Percentiles rank a stretch among this genome's conserved stretches.
phyloP scores from a whole-genome alignment of 2,329 filamentous ascomycete genomes.

The Clonostachys sp. region DNA sequence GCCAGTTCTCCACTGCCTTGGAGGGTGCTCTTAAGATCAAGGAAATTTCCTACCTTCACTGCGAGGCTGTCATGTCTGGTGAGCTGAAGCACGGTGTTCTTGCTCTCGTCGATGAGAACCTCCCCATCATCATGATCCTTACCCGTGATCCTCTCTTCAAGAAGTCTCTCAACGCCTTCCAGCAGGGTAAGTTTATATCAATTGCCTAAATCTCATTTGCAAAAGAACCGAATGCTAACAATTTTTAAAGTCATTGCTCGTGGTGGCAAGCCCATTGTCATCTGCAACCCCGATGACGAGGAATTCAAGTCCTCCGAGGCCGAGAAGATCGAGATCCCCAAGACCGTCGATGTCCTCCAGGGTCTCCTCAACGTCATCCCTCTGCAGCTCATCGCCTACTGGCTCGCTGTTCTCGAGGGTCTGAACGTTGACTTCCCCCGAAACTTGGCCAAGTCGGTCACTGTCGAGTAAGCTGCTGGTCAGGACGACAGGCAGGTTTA shows the following conservation, averaged over 20 bases:
- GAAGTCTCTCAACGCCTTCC: slow-evolving; percentile 99
- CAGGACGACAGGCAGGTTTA: no score
- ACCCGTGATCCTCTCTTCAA: slow-evolving; percentile 94
- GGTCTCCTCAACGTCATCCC: slow-evolving; percentile 97
- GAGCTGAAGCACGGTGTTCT: slow-evolving; percentile 99
- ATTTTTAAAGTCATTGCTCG: slow-evolving; percentile 75
- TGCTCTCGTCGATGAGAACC: slow-evolving; percentile 94
- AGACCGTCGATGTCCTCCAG: slow-evolving; percentile 92
- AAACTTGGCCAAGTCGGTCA: slow-evolving; percentile 98
- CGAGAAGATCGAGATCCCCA: slow-evolving; percentile 95
- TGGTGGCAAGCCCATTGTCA: slow-evolving; percentile 93
- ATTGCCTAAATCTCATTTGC: neutral
- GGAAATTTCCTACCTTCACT: slow-evolving; percentile 99
- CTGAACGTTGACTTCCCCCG: slow-evolving; percentile 98
- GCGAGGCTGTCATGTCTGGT: slow-evolving; percentile 99
- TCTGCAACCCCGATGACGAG: slow-evolving; percentile 86
- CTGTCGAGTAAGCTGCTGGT: slow-evolving; percentile 74
- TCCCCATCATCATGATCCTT: slow-evolving; percentile 99
- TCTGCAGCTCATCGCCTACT: slow-evolving; percentile 97
- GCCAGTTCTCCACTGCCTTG: slow-evolving; percentile 93
- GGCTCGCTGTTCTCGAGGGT: slow-evolving; percentile 93
- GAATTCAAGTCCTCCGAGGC: slow-evolving; percentile 88
- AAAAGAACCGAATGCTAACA: slow-evolving; percentile 9
- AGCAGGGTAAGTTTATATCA: slow-evolving; percentile 65
- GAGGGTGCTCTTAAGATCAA: slow-evolving; percentile 99